Percentiles rank a stretch among this genome's conserved stretches.
phyloP scores from a whole-genome alignment of 495 filamentous ascomycete genomes.

The Eremomyces bilateralis region DNA sequence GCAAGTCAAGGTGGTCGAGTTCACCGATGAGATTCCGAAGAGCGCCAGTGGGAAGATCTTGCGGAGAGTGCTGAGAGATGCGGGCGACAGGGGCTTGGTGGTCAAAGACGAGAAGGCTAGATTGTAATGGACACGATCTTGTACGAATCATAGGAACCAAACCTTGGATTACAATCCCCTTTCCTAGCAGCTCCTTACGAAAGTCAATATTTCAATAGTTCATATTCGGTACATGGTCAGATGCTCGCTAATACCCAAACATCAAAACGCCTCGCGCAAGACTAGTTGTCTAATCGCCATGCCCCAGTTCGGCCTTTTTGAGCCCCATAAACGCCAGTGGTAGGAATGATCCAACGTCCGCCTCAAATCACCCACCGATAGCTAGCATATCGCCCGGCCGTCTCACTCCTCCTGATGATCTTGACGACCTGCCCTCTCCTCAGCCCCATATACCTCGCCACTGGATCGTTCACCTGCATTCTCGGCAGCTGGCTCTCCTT shows the following conservation, averaged over 20 bases:
- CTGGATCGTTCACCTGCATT: conserved; percentile 77
- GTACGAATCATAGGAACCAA: no score
- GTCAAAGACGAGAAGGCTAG: conserved; percentile 21
- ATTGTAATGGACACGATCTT: no score
- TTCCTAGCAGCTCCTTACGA: no score
- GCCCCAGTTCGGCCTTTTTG: no score
- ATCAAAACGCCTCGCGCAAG: no score
- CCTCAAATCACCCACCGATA: conserved; percentile 41
- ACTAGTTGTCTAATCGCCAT: no score
- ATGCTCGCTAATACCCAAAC: no score
- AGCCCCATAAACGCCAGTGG: no score
- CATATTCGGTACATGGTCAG: no score
- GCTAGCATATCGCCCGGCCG: conserved; percentile 55
- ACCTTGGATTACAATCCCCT: no score
- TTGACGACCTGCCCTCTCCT: conserved; percentile 92
- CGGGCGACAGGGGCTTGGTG: conserved; percentile 14
- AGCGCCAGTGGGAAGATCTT: conserved; percentile 47
- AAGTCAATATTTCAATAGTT: no score
- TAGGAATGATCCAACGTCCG: no score
- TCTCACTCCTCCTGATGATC: conserved; percentile 73
- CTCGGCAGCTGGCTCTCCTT: conserved; percentile 94
- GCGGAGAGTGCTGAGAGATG: conserved; percentile 28
- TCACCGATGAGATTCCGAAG: conserved; percentile 42
- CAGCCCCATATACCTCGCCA: conserved; percentile 78
- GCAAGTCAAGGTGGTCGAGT: conserved; percentile 43